Conservation (phyloP, 345 rosid genomes). For the Theobroma cacao region DNA sequence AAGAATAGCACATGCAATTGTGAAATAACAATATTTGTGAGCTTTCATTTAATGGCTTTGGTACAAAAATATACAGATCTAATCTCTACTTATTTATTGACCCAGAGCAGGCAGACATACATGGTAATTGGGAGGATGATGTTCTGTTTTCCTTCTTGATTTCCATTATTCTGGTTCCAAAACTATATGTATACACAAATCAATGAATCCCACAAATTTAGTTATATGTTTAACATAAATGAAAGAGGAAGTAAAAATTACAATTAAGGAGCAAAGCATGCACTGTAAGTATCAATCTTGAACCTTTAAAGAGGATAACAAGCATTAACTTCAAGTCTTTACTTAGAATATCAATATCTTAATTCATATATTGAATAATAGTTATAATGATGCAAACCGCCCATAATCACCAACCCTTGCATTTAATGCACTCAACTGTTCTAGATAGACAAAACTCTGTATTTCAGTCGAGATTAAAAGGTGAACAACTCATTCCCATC, state of each 20-base stretch:
- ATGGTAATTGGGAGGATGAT: too few relatives aligned
- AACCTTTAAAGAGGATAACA: not conserved
- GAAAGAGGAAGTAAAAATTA: too few relatives aligned
- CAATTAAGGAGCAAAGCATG: too few relatives aligned
- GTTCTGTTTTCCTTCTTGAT: too few relatives aligned
- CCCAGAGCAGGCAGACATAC: not conserved
- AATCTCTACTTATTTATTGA: not conserved
- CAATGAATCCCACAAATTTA: too few relatives aligned
- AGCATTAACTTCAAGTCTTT: not conserved
- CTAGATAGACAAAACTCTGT: not conserved
- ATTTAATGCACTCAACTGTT: conserved; percentile 34
- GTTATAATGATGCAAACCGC: not conserved
- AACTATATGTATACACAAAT: too few relatives aligned
- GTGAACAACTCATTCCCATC: conserved; percentile 8
- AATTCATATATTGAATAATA: not conserved
- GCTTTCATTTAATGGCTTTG: not conserved
- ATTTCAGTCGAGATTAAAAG: not conserved
- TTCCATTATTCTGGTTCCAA: too few relatives aligned
- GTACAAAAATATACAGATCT: not conserved
- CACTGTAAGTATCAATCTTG: too few relatives aligned
- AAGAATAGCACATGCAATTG: not conserved
- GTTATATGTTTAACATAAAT: too few relatives aligned
- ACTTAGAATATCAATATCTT: not conserved
- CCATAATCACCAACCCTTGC: not conserved
- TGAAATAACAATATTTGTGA: not conserved